Evolutionary conservation across 1,139 yeast species (phyloP).

Genomic region (Ogataea hybrid): DNA sequence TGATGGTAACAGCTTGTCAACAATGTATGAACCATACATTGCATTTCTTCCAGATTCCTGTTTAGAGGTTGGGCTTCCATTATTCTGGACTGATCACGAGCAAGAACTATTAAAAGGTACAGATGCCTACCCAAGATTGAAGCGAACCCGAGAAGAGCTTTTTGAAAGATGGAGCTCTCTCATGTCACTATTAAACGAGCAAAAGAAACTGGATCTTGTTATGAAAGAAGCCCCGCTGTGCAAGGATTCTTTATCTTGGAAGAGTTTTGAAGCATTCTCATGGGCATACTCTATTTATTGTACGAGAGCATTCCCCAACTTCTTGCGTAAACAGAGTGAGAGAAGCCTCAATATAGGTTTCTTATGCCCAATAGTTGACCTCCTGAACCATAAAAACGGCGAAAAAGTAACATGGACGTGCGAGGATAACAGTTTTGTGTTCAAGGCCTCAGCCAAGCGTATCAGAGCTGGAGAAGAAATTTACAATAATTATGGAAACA

Average conservation of each 20-base stretch:
- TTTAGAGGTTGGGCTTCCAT: conserved; percentile 52
- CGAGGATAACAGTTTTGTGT: conserved; percentile 28
- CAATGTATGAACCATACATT: conserved; percentile 45
- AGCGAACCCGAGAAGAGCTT: conserved; percentile 37
- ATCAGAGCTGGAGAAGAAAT: conserved; percentile 48
- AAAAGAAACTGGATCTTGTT: too few relatives aligned
- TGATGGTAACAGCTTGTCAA: conserved; percentile 14
- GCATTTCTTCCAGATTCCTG: conserved; percentile 51
- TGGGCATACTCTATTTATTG: conserved; percentile 75
- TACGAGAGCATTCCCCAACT: conserved; percentile 77
- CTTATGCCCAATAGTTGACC: conserved; percentile 74
- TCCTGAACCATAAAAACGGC: conserved; percentile 66
- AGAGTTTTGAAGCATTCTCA: conserved; percentile 59
- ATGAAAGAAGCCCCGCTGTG: too few relatives aligned
- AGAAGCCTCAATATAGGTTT: conserved; percentile 51
- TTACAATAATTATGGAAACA: conserved; percentile 81
- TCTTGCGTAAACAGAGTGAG: conserved; percentile 37
- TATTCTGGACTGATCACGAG: conserved; percentile 58
- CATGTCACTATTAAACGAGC: conserved; percentile 11
- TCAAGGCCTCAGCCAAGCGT: conserved; percentile 27
- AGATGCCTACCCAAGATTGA: conserved; percentile 44
- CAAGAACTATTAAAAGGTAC: conserved; percentile 56
- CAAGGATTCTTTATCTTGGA: conserved; percentile 39
- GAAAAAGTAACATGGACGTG: conserved; percentile 66
- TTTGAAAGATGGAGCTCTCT: conserved; percentile 51